A percentile compares a stretch with the other conserved stretches of the same genome.
Conservation (phyloP, 805 yeast species). For the Kodamaea leandrae region DNA sequence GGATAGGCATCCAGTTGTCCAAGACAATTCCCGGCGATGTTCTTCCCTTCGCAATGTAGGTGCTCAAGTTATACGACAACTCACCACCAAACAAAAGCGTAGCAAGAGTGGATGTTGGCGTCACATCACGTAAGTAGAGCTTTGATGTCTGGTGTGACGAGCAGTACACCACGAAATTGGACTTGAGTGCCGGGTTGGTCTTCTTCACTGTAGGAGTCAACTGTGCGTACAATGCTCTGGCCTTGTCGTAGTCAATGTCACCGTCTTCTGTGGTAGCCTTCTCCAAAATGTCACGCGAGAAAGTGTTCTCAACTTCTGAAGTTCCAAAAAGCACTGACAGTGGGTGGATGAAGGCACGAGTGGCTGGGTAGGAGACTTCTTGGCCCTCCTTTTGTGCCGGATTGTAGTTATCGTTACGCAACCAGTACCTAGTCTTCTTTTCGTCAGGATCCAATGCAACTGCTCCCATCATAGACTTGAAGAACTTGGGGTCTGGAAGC, state of each 20-base stretch:
- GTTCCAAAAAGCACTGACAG: conserved; percentile 69
- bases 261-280: conserved; percentile 38
- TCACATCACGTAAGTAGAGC: conserved; percentile 67
- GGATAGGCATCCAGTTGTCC: conserved; percentile 85
- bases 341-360: conserved; percentile 83
- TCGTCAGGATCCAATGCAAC: conserved; percentile 86
- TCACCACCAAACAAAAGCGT: conserved; percentile 81
- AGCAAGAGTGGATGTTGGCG: conserved; percentile 75
- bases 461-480: conserved; percentile 71
- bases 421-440: conserved; percentile 66
- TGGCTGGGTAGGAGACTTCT: conserved; percentile 45
- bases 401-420: conserved; percentile 55
- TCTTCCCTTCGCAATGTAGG: conserved; percentile 39
- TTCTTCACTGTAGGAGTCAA: conserved; percentile 38
- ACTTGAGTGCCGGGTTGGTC: conserved; percentile 35
- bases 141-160: conserved; percentile 63
- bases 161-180: conserved; percentile 63
- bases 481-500: conserved; percentile 75
- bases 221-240: conserved; percentile 32
- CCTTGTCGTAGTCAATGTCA: conserved; percentile 30
- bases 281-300: conserved; percentile 13
- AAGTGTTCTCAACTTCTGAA: conserved; percentile 21
- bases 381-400: conserved; percentile 13
- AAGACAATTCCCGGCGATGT: conserved; percentile 81
- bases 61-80: conserved; percentile 53